Evolutionary conservation across 257 asterid species (phyloP).

Genomic region (Parsonsia alboflavescens): DNA sequence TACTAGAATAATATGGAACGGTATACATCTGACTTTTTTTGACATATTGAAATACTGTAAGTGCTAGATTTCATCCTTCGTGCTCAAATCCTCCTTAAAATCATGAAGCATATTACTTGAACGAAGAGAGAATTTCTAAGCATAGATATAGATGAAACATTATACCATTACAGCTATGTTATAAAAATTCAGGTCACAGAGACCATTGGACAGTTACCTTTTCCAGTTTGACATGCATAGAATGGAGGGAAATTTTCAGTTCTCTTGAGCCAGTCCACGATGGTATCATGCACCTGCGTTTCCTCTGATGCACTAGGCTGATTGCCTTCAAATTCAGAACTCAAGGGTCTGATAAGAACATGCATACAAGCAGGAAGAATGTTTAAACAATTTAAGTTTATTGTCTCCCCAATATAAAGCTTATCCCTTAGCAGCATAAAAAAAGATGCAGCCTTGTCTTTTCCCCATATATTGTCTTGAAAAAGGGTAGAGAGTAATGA

Average conservation of each 20-base stretch:
- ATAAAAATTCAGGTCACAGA: neutral
- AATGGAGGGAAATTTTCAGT: slow-evolving; percentile 65
- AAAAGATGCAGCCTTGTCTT: slow-evolving; percentile 50
- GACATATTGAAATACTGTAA: neutral
- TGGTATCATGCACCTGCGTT: slow-evolving; percentile 46
- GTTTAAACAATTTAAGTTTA: slow-evolving; percentile 62
- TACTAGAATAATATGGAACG: slow-evolving; percentile 4
- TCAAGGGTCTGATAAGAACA: slow-evolving; percentile 62
- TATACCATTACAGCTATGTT: neutral
- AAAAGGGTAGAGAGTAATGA: slow-evolving; percentile 51
- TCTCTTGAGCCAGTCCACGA: slow-evolving; percentile 72
- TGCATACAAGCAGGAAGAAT: slow-evolving; percentile 68
- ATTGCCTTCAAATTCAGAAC: slow-evolving; percentile 35
- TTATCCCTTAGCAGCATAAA: slow-evolving; percentile 51
- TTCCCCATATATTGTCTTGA: slow-evolving; percentile 60
- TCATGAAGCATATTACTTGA: neutral
- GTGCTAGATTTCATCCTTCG: neutral
- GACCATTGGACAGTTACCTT: slow-evolving; percentile 43
- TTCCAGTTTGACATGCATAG: slow-evolving; percentile 68
- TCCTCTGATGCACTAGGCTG: slow-evolving; percentile 35
- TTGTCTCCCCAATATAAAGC: slow-evolving; percentile 67
- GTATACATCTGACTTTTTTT: neutral
- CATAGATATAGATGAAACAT: neutral
- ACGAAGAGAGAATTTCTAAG: neutral
- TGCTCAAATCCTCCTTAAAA: neutral